Percentiles rank a stretch among this genome's conserved stretches.
phyloP scores from a whole-genome alignment of 305 asterid species.

The Rubia tinctorum region DNA sequence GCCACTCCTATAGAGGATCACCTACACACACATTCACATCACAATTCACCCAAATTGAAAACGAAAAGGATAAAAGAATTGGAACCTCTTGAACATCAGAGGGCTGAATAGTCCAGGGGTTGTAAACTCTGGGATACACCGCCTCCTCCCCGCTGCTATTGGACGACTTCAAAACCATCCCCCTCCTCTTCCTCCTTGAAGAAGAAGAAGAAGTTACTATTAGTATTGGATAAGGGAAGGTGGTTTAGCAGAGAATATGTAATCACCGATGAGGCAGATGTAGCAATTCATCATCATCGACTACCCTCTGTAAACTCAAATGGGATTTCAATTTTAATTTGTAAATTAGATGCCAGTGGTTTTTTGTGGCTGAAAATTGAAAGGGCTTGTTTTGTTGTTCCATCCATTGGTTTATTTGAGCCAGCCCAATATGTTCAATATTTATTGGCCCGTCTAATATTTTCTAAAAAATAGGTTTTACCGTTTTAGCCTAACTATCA shows the following conservation, averaged over 20 bases:
- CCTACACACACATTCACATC: slow-evolving; percentile 41
- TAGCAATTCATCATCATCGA: neutral
- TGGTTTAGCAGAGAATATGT: neutral
- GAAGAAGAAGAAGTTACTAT: no score
- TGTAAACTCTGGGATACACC: slow-evolving; percentile 68
- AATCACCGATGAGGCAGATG: neutral
- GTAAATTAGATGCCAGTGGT: no score
- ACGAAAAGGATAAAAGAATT: neutral
- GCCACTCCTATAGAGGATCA: slow-evolving; percentile 74
- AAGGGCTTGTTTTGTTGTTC: neutral
- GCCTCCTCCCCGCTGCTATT: slow-evolving; percentile 11
- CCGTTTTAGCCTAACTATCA: no score
- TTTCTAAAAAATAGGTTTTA: no score
- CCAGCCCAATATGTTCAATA: neutral
- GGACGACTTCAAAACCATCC: neutral
- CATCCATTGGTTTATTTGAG: neutral
- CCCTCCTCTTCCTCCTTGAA: neutral
- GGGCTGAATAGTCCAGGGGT: slow-evolving; percentile 76
- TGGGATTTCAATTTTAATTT: no score
- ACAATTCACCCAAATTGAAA: neutral
- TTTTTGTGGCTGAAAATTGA: neutral
- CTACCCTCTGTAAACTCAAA: neutral
- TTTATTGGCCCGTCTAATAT: neutral
- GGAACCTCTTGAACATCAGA: slow-evolving; percentile 68
- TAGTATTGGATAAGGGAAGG: neutral